phyloP scores from a whole-genome alignment of 164 flowering plant species.

The Tetrastigma voinierianum region DNA sequence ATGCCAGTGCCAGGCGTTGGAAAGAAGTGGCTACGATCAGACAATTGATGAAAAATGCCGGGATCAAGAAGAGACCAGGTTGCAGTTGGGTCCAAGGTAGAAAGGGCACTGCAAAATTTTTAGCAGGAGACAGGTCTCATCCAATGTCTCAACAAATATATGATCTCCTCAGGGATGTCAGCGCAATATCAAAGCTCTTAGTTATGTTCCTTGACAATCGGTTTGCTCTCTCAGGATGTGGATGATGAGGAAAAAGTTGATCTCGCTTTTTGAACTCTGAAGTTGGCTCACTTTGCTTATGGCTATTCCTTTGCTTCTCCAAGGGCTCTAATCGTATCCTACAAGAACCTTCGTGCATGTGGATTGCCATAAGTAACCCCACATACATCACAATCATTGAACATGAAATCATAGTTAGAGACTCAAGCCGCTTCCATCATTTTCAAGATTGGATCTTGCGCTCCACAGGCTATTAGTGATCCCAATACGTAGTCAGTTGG shows the following conservation, averaged over 20 bases:
- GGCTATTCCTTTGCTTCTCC: constrained; percentile 62
- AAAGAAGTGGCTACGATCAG: constrained; percentile 77
- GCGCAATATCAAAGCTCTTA: constrained; percentile 52
- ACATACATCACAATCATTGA: constrained; percentile 57
- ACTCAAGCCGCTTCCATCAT: constrained; percentile 82
- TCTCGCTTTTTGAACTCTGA: constrained; percentile 68
- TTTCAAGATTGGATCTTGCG: constrained; percentile 74
- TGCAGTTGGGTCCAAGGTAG: constrained; percentile 82
- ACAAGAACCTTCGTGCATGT: constrained; percentile 79
- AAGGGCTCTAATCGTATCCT: constrained; percentile 63
- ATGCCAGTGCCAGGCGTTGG: constrained; percentile 88
- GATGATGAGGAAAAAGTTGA: constrained; percentile 85
- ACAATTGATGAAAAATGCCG: constrained; percentile 58
- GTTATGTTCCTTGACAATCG: constrained; percentile 74
- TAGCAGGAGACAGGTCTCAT: constrained; percentile 73
- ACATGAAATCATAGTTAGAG: constrained; percentile 69
- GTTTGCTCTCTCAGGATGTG: constrained; percentile 80
- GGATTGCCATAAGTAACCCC: constrained; percentile 78
- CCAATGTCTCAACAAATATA: constrained; percentile 59
- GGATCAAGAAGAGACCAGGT: constrained; percentile 82
- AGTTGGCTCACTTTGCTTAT: constrained; percentile 83
- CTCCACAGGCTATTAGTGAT: constrained; percentile 74
- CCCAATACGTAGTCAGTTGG: too few species aligned
- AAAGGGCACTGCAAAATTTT: constrained; percentile 59
- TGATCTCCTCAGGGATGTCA: constrained; percentile 41